Evolutionary conservation across 164 flowering plant species (phyloP).

Genomic region (Chimonanthus praecox): DNA sequence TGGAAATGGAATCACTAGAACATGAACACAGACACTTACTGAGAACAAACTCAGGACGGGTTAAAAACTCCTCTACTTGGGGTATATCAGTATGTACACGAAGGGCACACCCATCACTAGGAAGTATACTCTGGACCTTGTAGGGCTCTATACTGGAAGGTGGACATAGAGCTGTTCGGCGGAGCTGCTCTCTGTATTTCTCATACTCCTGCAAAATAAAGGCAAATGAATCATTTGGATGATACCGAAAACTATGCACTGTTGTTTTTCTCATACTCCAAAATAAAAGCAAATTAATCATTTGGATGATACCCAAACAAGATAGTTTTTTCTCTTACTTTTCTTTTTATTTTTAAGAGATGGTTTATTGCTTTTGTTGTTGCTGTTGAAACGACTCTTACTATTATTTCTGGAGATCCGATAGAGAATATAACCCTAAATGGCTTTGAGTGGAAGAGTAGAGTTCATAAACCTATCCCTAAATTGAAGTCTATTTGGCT

Average conservation of each 20-base stretch:
- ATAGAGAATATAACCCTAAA: neutral
- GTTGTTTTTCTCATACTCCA: too few species aligned
- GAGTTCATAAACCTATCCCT: neutral
- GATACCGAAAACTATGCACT: neutral
- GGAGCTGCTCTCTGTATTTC: conserved; percentile 38
- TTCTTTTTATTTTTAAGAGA: too few species aligned
- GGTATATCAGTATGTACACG: conserved; percentile 91
- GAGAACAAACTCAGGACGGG: conserved; percentile 68
- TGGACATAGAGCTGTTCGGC: conserved; percentile 18
- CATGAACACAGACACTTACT: conserved; percentile 45
- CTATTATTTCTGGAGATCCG: neutral
- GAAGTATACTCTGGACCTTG: conserved; percentile 25
- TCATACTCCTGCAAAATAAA: conserved; percentile 53
- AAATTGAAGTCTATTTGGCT: too few species aligned
- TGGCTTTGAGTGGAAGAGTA: neutral
- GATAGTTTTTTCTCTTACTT: too few species aligned
- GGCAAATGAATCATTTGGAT: neutral
- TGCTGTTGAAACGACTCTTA: too few species aligned
- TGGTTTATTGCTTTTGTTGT: too few species aligned
- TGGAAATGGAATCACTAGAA: neutral
- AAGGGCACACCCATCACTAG: conserved; percentile 33
- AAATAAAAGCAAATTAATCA: too few species aligned
- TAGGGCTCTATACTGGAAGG: conserved; percentile 17
- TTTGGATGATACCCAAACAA: too few species aligned
- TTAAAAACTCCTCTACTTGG: conserved; percentile 77